A percentile compares a stretch with the other conserved stretches of the same genome.
Conservation (phyloP, 495 filamentous ascomycete species). For the Neurospora sp. region DNA sequence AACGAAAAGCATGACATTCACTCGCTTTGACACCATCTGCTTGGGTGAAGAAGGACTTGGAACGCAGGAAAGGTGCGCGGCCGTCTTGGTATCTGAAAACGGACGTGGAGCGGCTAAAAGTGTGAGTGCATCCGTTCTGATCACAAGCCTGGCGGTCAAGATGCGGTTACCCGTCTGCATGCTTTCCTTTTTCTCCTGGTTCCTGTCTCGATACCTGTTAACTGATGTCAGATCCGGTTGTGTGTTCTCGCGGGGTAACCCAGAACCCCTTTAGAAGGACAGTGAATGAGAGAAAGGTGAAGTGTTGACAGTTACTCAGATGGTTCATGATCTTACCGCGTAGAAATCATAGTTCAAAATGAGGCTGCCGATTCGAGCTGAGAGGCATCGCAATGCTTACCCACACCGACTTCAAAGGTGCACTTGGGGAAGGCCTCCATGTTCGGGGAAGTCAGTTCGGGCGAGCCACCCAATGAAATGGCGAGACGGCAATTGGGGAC, state of each 20-base stretch:
- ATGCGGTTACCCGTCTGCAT: conserved; percentile 7
- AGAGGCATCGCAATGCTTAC: not conserved
- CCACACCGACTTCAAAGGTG: not conserved
- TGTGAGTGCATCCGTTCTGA: not conserved
- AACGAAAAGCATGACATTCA: not conserved
- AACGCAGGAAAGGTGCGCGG: not conserved
- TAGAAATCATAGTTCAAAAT: not conserved
- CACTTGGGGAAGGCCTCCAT: not conserved
- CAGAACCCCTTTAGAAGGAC: not conserved
- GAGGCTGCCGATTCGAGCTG: not conserved
- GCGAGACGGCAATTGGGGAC: not conserved
- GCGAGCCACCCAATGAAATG: not conserved
- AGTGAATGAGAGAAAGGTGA: not conserved
- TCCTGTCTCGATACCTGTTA: not conserved
- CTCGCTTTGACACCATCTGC: not conserved
- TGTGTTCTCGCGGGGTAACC: not conserved
- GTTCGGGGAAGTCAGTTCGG: not conserved
- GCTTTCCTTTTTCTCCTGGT: not conserved
- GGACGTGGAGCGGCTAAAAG: not conserved
- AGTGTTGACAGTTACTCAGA: not conserved
- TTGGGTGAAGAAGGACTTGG: not conserved
- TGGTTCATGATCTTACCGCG: not conserved
- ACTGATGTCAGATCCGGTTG: not conserved
- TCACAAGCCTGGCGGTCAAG: conserved; percentile 10
- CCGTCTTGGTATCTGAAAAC: not conserved